Evolutionary conservation across 306 rosid genomes (phyloP).

Genomic region (Luffa acutangula): DNA sequence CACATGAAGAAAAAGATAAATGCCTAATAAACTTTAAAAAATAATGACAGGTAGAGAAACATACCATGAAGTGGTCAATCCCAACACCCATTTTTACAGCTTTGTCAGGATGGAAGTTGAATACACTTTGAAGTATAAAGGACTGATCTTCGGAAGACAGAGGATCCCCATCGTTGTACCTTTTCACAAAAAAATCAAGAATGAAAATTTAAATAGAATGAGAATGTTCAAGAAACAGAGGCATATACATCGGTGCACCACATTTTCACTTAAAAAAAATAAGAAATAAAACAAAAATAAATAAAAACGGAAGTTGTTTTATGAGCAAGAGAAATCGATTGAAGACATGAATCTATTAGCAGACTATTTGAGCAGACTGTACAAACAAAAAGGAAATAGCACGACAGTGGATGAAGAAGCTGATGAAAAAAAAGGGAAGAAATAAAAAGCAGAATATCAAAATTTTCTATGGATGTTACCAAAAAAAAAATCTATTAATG

Average conservation of each 20-base stretch:
- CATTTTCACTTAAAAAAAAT: neutral
- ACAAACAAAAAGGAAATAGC: neutral
- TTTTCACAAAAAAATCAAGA: slow-evolving; percentile 20
- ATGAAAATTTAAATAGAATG: neutral
- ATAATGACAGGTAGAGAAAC: slow-evolving; percentile 8
- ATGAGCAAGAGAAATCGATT: neutral
- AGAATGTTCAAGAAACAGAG: neutral
- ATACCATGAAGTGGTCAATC: slow-evolving; percentile 72
- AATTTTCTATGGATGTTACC: neutral
- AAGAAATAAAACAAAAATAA: neutral
- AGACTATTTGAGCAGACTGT: neutral
- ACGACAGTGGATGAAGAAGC: neutral
- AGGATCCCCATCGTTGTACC: slow-evolving; percentile 87
- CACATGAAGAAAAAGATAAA: neutral
- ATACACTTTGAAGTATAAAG: slow-evolving; percentile 56
- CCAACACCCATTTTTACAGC: slow-evolving; percentile 79
- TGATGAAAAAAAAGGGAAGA: neutral
- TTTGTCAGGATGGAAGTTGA: slow-evolving; percentile 79
- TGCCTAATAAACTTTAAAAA: neutral
- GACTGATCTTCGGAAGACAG: slow-evolving; percentile 56
- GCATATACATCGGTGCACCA: neutral
- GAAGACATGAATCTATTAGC: neutral
- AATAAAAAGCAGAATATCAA: neutral
- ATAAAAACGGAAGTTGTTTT: neutral
- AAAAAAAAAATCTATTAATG: no score